phyloP scores from a whole-genome alignment of 305 asterid genomes.

The Fraxinus angustifolia region DNA sequence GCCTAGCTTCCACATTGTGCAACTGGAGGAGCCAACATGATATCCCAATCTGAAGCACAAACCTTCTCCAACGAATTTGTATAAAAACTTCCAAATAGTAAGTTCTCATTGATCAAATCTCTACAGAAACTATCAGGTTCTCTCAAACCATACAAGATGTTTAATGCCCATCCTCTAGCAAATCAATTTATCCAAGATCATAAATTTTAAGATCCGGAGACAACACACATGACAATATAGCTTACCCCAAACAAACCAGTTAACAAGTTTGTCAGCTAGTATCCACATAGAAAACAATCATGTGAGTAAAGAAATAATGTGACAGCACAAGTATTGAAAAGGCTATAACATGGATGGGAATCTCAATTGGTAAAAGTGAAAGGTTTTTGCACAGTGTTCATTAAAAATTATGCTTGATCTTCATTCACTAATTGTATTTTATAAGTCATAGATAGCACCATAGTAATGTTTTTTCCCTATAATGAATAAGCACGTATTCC shows the following conservation, averaged over 20 bases:
- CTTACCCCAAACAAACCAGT: not conserved
- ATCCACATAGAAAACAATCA: not conserved
- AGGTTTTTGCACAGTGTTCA: not conserved
- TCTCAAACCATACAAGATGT: not conserved
- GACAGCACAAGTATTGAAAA: not conserved
- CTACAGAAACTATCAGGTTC: not conserved
- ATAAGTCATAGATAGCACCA: not conserved
- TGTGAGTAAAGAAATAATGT: not conserved
- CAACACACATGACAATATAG: not conserved
- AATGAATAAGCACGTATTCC: not conserved
- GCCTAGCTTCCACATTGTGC: not conserved
- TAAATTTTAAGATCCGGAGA: not conserved
- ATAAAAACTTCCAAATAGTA: constrained; percentile 2
- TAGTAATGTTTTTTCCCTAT: not conserved
- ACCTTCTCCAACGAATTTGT: constrained; percentile 10
- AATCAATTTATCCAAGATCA: not conserved
- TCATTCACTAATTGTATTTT: not conserved
- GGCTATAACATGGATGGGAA: not conserved
- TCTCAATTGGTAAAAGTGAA: not conserved
- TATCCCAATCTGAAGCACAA: constrained; percentile 9
- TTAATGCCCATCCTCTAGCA: not conserved
- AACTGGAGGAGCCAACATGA: not conserved
- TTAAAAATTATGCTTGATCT: not conserved
- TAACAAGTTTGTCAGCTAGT: not conserved
- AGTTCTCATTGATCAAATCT: constrained; percentile 13